phyloP scores from a whole-genome alignment of 2,329 filamentous ascomycete species.

The Blastomyces percursus region DNA sequence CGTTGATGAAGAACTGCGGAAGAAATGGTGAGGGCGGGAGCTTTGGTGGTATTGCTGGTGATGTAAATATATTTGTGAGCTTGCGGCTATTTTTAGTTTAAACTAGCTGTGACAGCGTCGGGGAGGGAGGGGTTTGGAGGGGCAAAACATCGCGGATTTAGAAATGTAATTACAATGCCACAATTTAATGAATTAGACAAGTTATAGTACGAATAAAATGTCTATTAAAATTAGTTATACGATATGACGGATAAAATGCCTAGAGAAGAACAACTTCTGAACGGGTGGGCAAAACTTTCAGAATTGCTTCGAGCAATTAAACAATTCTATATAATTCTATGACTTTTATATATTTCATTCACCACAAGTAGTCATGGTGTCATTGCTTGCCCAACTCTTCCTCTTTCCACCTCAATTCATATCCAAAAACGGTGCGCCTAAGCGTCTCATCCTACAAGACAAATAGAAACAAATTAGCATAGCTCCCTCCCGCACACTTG shows the following conservation, averaged over 20 bases:
- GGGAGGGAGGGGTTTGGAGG: neutral
- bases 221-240: neutral
- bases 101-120: no score
- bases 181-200: neutral
- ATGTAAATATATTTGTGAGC: slow-evolving; percentile 1
- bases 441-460: slow-evolving; percentile 56
- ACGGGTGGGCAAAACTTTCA: neutral
- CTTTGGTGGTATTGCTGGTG: neutral
- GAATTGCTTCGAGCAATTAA: neutral
- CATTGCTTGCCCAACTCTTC: slow-evolving; percentile 21
- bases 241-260: neutral
- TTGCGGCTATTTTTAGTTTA: slow-evolving; percentile 1
- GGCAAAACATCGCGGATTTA: neutral
- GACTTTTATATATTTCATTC: slow-evolving; percentile 2
- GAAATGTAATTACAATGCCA: neutral
- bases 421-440: slow-evolving; percentile 72
- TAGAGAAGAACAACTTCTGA: neutral
- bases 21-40: neutral
- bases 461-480: neutral
- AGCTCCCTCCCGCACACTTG: neutral
- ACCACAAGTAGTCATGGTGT: neutral
- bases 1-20: neutral
- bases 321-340: neutral
- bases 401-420: slow-evolving; percentile 54
- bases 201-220: neutral